Base-by-base conservation (phyloP, 345 rosid genomes). In the Alliaria petiolata region DNA sequence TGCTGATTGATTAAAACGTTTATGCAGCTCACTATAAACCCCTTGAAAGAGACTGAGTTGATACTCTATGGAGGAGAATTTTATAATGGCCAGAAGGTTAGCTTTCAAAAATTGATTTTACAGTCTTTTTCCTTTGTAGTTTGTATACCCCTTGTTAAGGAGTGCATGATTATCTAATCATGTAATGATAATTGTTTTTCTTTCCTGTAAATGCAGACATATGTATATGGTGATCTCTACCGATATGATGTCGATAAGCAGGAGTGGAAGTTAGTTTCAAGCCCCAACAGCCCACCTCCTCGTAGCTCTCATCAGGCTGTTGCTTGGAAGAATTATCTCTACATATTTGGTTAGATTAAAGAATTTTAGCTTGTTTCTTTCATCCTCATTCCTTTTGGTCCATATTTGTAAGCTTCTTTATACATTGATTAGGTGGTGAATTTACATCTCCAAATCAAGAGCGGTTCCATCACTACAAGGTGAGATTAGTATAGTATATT, bases 261-360 rank as follows among this genome's bases (percentile, higher is more conserved):
- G 59, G 91, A 84, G 60, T 93, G 98, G 98, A 93, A 89, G 81
- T 69, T 71, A 79, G 67, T 91, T 55, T 89, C 96, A 8, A 93
- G 96, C 66, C 98, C 98, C 42, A 93, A 93, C 56, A 91, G 98
- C 75, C 98, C 98, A 0, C 97, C 97, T 79, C 97, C 95, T 80
- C 90, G 98, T 3, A 93, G 98, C 76, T 89, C 98, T 76, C 98
- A 93, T 76, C 98, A 93, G 84, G 89, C 97, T 6, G 84, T 93
- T 86, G 86, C 89, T 50, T 91, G 98, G 98, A 91, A 93, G 86
- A 93, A 91, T 80, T 87, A 78, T 83, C 95, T 93, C 67, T 93
- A 93, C 63, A 86, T 91, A 15, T 93, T 91, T 75, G 98, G 96
- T n/a, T 93, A 87, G 17, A 46, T 35, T n/a, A 53, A 20, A 0